These are phyloP conservation scores for Dactylellina leptospora DNA, from an alignment of 2,329 filamentous ascomycete species.

Conservation along the genomic window DNA sequence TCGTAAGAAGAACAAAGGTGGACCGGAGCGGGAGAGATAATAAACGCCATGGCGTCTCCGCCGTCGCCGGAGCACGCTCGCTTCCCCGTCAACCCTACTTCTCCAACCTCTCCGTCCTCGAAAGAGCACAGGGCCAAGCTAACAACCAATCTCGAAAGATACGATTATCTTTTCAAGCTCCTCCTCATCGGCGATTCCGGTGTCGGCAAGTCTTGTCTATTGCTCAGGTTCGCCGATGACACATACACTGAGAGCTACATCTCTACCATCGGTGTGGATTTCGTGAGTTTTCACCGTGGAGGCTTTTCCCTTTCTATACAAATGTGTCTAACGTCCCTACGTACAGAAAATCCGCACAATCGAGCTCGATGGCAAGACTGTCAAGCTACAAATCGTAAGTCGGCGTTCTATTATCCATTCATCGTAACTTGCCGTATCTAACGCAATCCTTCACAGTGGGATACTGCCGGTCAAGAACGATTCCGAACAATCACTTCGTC, in stretches of 20 bases:
- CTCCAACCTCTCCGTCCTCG: constrained; percentile 6
- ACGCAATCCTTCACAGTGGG: constrained; percentile 73
- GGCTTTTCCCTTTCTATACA: neutral
- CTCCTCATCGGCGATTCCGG: constrained; percentile 99
- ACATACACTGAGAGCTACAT: constrained; percentile 99
- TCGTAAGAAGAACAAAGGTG: neutral
- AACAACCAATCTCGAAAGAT: constrained; percentile 69
- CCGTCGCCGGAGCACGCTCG: constrained; percentile 40
- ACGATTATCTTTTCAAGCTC: constrained; percentile 99
- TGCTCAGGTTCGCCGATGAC: constrained; percentile 97
- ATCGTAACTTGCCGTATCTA: constrained; percentile 4
- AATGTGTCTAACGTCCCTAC: constrained; percentile 17
- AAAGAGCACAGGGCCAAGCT: constrained; percentile 22
- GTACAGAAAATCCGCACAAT: constrained; percentile 98
- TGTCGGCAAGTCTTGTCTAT: constrained; percentile 99
- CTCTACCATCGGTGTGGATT: constrained; percentile 99
- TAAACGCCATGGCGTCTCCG: constrained; percentile 32
- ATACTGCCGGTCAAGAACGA: constrained; percentile 97
- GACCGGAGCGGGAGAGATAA: neutral
- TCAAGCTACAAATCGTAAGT: constrained; percentile 98
- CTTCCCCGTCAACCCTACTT: constrained; percentile 36
- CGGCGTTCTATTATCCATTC: too few species aligned
- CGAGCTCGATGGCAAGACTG: constrained; percentile 98
- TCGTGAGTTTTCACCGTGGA: constrained; percentile 69
- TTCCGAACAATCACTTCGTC: constrained; percentile 99